Evolutionary conservation across 164 flowering plant species (phyloP), one percentile per base, ranked within the genome.

Genomic region (Taxillus chinensis): DNA sequence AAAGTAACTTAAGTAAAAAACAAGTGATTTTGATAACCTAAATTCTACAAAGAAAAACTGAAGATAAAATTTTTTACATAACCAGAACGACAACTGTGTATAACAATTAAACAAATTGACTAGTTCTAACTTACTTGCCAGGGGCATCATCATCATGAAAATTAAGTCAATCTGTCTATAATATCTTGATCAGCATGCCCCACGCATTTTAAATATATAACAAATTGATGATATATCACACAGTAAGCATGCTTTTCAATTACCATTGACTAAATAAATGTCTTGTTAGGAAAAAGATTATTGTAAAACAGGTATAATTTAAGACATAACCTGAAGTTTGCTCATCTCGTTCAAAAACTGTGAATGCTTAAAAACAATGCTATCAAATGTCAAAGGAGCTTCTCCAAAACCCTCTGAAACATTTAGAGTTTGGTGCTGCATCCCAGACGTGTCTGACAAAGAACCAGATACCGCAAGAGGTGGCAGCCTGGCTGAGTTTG

Each of bases 401-500:
- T 86, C 96, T 56, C 85, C 96, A 55, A 74, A 46, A 65, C 75
- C 84, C 55, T 79, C 86, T 39, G 84, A 65, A 53, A 64, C 71
- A 75, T 84, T 93, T 70, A 71, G 45, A 66, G 73, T 56, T 67
- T 76, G 85, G 59, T 78, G 84, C 61, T 77, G 86, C 71, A 70
- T 61, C 12, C 75, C 84, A 68, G 96, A 71, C 65, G 45, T 59
- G 66, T 87, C 92, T 45, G 83, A 71, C 64, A 76, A 64, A 75
- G 83, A 61, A 70, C 77, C 75, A 58, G 79, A 64, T 60, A 70
- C 68, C 62, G 79, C 62, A 64, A 91, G 82, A n/a, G 93, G 81
- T 7, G 79, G 85, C 50, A 95, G 77, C 59, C 86, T 83, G 14
- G 96, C 97, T 67, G 97, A 83, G 73, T 95, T 95, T 72, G 97